These are phyloP conservation scores for Pisolithus marmoratus DNA, from an alignment of 768 basidiomycete species.

Conservation along the genomic window DNA sequence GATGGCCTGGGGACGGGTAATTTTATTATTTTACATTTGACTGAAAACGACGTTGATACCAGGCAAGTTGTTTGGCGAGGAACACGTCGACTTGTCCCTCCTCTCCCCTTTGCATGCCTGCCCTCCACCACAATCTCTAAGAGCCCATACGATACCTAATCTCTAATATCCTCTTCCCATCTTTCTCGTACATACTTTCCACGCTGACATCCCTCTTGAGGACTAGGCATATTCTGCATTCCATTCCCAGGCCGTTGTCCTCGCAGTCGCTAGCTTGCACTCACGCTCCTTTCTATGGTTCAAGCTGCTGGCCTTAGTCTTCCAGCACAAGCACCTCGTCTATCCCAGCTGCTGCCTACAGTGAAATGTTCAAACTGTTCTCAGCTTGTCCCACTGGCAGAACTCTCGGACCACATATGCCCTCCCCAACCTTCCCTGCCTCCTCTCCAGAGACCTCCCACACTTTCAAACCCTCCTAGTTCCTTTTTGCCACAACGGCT, in stretches of 20 bases:
- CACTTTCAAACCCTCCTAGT: conserved; percentile 36
- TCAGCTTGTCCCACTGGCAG: conserved; percentile 60
- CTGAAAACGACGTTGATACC: not conserved
- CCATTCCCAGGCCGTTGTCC: not conserved
- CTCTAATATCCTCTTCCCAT: conserved; percentile 4
- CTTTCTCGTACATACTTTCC: conserved; percentile 8
- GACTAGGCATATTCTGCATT: not conserved
- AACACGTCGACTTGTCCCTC: not conserved
- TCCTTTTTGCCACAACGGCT: conserved; percentile 47
- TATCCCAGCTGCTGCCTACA: conserved; percentile 69
- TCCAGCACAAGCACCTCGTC: conserved; percentile 16
- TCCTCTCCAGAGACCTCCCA: conserved; percentile 26
- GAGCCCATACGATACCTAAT: conserved; percentile 1
- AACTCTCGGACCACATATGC: conserved; percentile 79
- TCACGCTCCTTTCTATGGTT: conserved; percentile 22
- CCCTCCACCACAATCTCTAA: conserved; percentile 6
- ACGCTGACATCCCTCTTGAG: conserved; percentile 5
- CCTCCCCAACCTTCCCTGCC: conserved; percentile 41
- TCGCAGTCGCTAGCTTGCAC: not conserved
- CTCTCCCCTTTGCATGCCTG: not conserved
- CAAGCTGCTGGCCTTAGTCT: conserved; percentile 7
- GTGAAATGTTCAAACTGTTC: conserved; percentile 83
- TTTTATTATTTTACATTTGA: too few relatives aligned
- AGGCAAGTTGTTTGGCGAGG: not conserved
- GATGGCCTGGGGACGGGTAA: too few relatives aligned